Base-by-base conservation (phyloP, 306 rosid genomes). In the Leucaena leucocephala region DNA sequence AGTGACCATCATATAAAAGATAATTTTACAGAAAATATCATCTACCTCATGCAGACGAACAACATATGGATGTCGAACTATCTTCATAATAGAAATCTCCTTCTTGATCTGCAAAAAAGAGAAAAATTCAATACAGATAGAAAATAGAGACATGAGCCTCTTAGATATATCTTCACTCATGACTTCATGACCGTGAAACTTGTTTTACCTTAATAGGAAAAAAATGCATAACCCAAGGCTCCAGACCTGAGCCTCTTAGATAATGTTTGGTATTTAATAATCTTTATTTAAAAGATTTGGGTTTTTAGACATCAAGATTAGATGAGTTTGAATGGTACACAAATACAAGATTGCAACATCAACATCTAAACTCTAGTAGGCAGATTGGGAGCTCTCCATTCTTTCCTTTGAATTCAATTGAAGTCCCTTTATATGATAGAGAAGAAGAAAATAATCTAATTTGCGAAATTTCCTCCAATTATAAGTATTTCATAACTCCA, bases 81-180 rank as follows among this genome's bases (percentile, higher is more conserved):
- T 94, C 88, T 91, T 94, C 97, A 94, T 94, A 61, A 91, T 89
- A 42, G 90, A 87, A 83, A 94, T 91, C 89, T 94, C 97, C 86
- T 90, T 88, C 91, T 94, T 91, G 81, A 94, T 91, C 98, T 90
- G 85, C 88, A 85, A 67, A 15, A 75, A 35, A 78, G 35, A 46
- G 44, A 57, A 81, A 74, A 16, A 72, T 36, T 14, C 78, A 40
- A 67, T 27, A 59, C 7, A 45, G 15, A 11, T 38, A 3, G 17
- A 72, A 72, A 64, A 48, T 39, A 82, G 48, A 77, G 66, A 67
- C 17, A 54, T n/a, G n/a, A n/a, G n/a, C n/a, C n/a, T n/a, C n/a
- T n/a, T n/a, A n/a, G n/a, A n/a, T n/a, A n/a, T n/a, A n/a, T 12
- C 16, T 17, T 21, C 66, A 72, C 48, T 27, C 27, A 27, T 27